Evolutionary conservation across 768 basidiomycete genomes (phyloP).

Genomic region (Pleurotus citrinopileatus): DNA sequence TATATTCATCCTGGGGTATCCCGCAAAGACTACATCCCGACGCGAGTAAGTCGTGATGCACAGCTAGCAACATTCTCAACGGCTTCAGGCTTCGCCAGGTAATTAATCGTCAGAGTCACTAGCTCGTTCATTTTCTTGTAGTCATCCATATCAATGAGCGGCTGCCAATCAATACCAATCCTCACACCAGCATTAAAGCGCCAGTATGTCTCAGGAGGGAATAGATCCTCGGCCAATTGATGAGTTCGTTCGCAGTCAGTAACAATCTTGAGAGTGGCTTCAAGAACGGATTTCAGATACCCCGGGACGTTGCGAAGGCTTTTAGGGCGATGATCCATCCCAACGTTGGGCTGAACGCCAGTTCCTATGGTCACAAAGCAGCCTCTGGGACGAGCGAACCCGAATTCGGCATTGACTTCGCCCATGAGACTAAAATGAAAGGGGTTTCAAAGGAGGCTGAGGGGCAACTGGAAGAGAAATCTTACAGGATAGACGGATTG

Average conservation of each 20-base stretch:
- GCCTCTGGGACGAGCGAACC: slow-evolving; percentile 18
- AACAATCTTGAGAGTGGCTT: background rate
- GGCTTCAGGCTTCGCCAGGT: background rate
- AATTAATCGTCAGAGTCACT: background rate
- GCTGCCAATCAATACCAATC: background rate
- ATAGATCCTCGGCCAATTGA: background rate
- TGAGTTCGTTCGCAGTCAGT: background rate
- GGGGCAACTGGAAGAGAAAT: slow-evolving; percentile 8
- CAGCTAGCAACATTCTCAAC: background rate
- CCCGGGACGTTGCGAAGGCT: background rate
- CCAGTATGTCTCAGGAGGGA: background rate
- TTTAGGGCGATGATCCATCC: background rate
- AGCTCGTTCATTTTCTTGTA: background rate
- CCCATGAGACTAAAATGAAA: slow-evolving; percentile 20
- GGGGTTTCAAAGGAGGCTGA: background rate
- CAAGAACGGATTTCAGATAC: background rate
- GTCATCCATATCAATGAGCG: background rate
- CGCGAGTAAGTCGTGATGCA: background rate
- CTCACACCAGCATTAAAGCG: background rate
- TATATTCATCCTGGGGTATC: background rate
- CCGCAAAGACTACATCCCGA: background rate
- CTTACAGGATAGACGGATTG: slow-evolving; percentile 25
- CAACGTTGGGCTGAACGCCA: slow-evolving; percentile 20
- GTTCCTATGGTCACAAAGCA: slow-evolving; percentile 25
- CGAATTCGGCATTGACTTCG: slow-evolving; percentile 21